Percentiles rank a stretch among this genome's conserved stretches.
phyloP scores from a whole-genome alignment of 1,284 basidiomycete genomes.

The Agroathelia rolfsii region DNA sequence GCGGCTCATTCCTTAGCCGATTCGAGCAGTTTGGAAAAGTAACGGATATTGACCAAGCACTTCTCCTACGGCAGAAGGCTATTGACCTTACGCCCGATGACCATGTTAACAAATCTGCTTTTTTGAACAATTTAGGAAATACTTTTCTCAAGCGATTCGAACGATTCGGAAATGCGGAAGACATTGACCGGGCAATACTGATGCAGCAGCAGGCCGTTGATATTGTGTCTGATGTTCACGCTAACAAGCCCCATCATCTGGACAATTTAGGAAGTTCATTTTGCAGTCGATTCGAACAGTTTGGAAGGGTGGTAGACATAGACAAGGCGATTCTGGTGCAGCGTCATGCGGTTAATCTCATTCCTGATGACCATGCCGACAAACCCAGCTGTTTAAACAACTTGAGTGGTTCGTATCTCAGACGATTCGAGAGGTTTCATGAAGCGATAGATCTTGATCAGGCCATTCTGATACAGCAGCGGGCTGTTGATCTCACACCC shows the following conservation, averaged over 20 bases:
- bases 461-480: conserved; percentile 13
- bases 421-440: conserved; percentile 12
- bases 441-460: conserved; percentile 15
- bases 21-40: conserved; percentile 10
- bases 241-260: conserved; percentile 9
- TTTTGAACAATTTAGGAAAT: conserved; percentile 7
- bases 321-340: conserved; percentile 8
- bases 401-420: conserved; percentile 11
- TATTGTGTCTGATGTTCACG: conserved; percentile 5
- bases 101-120: conserved; percentile 2
- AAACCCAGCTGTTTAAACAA: conserved; percentile 2
- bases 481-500: conserved; percentile 10
- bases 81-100: conserved; percentile 6
- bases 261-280: conserved; percentile 16
- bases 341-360: conserved; percentile 4
- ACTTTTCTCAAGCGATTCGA: conserved; percentile 7
- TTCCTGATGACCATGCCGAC: conserved; percentile 3
- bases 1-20: conserved; percentile 9
- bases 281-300: conserved; percentile 8
- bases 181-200: conserved; percentile 8
- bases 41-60: conserved; percentile 15
- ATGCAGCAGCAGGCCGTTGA: conserved; percentile 4
- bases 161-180: conserved; percentile 6
- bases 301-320: conserved; percentile 13
- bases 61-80: conserved; percentile 1